Percentiles rank a stretch among this genome's conserved stretches.
These are phyloP conservation scores for Thalassiosira hispida DNA, from an alignment of 352 stramenopile species.

Conservation along the genomic window DNA sequence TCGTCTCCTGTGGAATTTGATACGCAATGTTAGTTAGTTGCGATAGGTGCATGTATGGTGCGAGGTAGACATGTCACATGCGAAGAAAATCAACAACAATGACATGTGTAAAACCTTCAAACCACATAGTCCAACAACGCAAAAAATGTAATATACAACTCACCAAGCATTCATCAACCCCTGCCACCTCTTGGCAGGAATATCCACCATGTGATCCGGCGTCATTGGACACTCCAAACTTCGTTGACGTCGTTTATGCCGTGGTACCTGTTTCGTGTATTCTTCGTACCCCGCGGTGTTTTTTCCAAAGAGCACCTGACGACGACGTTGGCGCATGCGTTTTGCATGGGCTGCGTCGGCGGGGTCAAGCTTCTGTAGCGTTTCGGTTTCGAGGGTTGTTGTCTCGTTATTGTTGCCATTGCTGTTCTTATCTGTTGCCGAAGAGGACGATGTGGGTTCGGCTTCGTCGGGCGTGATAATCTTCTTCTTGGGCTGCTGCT, in stretches of 20 bases:
- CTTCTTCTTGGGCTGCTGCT: neutral
- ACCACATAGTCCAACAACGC: no score
- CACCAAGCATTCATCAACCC: constrained; percentile 78
- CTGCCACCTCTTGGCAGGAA: constrained; percentile 74
- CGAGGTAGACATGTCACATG: no score
- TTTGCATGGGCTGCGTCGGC: constrained; percentile 53
- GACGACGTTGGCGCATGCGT: constrained; percentile 66
- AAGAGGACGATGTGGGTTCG: neutral
- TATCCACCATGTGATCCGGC: constrained; percentile 74
- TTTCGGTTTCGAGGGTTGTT: neutral
- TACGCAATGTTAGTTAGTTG: neutral
- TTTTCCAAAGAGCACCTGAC: constrained; percentile 75
- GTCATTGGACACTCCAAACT: constrained; percentile 74
- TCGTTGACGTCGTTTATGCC: constrained; percentile 57
- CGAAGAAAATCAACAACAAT: no score
- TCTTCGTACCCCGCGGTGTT: constrained; percentile 80
- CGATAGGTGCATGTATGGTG: constrained; percentile 1
- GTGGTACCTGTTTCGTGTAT: constrained; percentile 68
- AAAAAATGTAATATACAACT: constrained; percentile 28
- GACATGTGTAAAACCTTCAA: no score
- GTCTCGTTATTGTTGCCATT: neutral
- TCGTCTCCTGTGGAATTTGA: constrained; percentile 51
- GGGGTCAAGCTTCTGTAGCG: constrained; percentile 57
- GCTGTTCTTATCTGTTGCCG: constrained; percentile 2
- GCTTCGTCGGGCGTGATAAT: neutral